Percentiles rank a stretch among this genome's conserved stretches.
Evolutionary conservation across 805 yeast genomes (phyloP).

Genomic region (Candida adriatica): DNA sequence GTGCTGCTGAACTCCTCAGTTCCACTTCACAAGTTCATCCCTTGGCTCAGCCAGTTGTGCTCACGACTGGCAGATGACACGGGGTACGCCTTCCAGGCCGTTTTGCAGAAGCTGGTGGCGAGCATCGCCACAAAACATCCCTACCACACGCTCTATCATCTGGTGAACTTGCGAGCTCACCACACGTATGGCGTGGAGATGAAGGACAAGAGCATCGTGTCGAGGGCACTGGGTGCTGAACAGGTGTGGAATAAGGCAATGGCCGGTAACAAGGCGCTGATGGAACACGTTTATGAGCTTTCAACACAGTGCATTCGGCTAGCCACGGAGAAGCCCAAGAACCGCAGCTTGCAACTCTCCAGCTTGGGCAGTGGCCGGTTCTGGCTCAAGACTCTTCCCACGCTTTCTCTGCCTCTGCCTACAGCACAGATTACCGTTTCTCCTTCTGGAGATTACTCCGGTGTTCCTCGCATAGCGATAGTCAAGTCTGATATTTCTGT

Average conservation of each 20-base stretch:
- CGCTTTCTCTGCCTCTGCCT: slow-evolving; percentile 57
- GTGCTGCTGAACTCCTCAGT: slow-evolving; percentile 31
- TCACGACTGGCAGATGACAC: slow-evolving; percentile 53
- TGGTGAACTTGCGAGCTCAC: slow-evolving; percentile 51
- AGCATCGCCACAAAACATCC: slow-evolving; percentile 55
- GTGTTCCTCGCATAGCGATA: slow-evolving; percentile 38
- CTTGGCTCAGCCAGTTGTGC: slow-evolving; percentile 79
- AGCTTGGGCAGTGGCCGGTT: slow-evolving; percentile 40
- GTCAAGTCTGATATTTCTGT: slow-evolving; percentile 43
- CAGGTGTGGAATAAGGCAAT: slow-evolving; percentile 37
- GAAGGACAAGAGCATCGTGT: slow-evolving; percentile 32
- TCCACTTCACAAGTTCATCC: slow-evolving; percentile 57
- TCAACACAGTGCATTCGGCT: slow-evolving; percentile 44
- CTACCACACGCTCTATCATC: slow-evolving; percentile 58
- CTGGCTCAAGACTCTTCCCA: slow-evolving; percentile 49
- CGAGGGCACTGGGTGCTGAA: slow-evolving; percentile 47
- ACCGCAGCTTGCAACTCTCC: slow-evolving; percentile 18
- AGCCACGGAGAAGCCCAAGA: slow-evolving; percentile 38
- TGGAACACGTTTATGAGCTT: slow-evolving; percentile 42
- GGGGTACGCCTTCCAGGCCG: slow-evolving; percentile 43
- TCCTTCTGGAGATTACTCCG: slow-evolving; percentile 35
- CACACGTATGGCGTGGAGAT: slow-evolving; percentile 24
- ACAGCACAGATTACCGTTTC: slow-evolving; percentile 44
- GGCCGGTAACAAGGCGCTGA: slow-evolving; percentile 23
- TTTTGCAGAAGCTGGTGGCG: slow-evolving; percentile 41